Base-by-base conservation (phyloP, 2,329 filamentous ascomycete genomes). In the Plenodomus biglobosus region DNA sequence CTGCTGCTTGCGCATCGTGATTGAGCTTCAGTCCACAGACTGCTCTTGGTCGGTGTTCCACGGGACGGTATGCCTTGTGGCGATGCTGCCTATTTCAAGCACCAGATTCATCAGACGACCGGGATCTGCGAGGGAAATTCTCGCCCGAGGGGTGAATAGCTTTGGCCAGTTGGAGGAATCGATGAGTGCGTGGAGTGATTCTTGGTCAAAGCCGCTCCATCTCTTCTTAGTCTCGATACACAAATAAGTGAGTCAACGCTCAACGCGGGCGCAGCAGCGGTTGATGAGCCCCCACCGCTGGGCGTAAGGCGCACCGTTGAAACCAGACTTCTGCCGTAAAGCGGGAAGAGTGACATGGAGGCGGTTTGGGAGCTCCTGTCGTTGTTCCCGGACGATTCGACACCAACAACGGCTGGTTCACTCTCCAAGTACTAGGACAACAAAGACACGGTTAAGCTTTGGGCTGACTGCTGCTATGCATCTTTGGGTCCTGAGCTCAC, bases 371-470 rank as follows among this genome's bases (percentile, higher is more conserved):
- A 50, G 43, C 30, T 52, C 15, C 27, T 3, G 15, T 32, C 27
- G 27, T 8, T 3, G 47, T 50, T 45, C 35, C 15, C 22, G 22
- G 32, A 48, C 18, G 27, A 30, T 24, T 8, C 7, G n/a, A 35
- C 38, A 38, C n/a, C 39, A 38, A 18, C 30, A 36, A 39, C 51
- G 37, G 55, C 54, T 58, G 52, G 51, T 32, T 19, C 16, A 8
- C 11, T 32, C 27, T 32, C 27, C 27, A 6, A 32, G 27, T 10
- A 11, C 13, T 32, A 32, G 13, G 8, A 17, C 15, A 17, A 39
- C 34, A 20, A 43, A 42, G 39, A 38, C 40, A 38, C 19, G 18
- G 50, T 55, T 55, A 64, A 64, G 61, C 61, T 62, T 60, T 58
- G 47, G 59, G 61, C 59, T 61, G 56, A 43, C 46, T 52, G 48